Base-by-base conservation (phyloP, 2,329 filamentous ascomycete genomes). In the Pseudofabraea citricarpa region DNA sequence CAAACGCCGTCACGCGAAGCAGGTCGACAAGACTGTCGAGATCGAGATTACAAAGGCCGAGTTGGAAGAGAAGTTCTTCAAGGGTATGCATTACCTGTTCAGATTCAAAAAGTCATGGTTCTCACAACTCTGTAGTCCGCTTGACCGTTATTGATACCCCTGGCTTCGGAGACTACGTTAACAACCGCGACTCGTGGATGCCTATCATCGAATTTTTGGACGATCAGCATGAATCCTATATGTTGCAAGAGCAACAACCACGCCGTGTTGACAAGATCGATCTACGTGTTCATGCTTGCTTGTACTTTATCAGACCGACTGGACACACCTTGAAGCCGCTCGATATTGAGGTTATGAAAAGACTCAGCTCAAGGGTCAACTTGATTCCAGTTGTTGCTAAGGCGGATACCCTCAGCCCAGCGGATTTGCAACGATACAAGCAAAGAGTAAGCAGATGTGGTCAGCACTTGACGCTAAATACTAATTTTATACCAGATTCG, bases 1-100 rank as follows among this genome's bases (percentile, higher is more conserved):
- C 81, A 95, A 95, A 80, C 87, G 90, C 71, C 88, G 93, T 65
- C 93, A 98, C 72, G 88, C 93, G 73, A 98, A 98, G 83, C 93
- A 98, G 77, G 82, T 97, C 58, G 93, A 98, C 76, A 97, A 97
- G 81, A 98, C 93, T 9, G 93, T 98, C 55, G 94, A 98, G 76
- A 98, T 98, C 59, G 93, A 98, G 72, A 98, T 98, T 66, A 98
- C 93, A 69, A 98, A 98, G 81, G 93, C 93, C 47, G 93, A 98
- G 76, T 76, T 98, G 53, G 93, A 98, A 74, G 93, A 98, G 85
- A 98, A 98, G 77, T 98, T 98, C 79, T 98, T 98, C 85, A 98
- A 98, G 81, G 91, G 91, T 96, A 75, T 45, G 63, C n/a, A n/a
- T n/a, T n/a, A n/a, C n/a, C n/a, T n/a, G n/a, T n/a, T n/a, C n/a